Evolutionary conservation across 2,329 filamentous ascomycete genomes (phyloP), one percentile per base, ranked within the genome.

Genomic region (Trichoderma sp.): DNA sequence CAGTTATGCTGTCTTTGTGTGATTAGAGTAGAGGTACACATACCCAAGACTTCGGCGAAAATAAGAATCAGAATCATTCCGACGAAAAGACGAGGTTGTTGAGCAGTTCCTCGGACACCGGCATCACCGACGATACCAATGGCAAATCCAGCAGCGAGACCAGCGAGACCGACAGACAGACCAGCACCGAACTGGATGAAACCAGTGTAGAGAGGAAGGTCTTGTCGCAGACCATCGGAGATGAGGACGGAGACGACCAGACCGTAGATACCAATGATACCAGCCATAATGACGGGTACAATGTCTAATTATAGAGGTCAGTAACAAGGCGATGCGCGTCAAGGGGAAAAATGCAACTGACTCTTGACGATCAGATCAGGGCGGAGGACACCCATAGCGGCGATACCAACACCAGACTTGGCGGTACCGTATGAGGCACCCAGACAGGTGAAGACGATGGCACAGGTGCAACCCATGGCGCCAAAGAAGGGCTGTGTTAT

Each of bases 201-300:
- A 29, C 78, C 81, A 21, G 79, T 79, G 72, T 81, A 77, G n/a
- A 83, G 73, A 47, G 82, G 74, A 77, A 83, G 81, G 70, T 80
- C 80, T 74, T 83, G 80, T 29, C 73, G 72, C 64, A 83, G 76
- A 70, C 75, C 74, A 69, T 78, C 78, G 31, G 81, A 78, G 75
- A 84, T 83, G 74, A 84, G 80, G 72, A 84, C 81, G 69, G 78
- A 79, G 63, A 78, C 78, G 55, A 84, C 81, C 49, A 84, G 78
- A 63, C 82, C 82, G 73, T 83, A 84, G 71, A 84, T 83, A 92
- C 93, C 96, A 84, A 99, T 98, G 84, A 99, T 99, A 98, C 96
- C 96, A 87, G 96, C 96, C 96, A 99, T 99, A 90, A 99, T 97
- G 84, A 98, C 96, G 81, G 96, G 96, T 74, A 98, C 95, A 83